Base-by-base conservation (phyloP, 495 filamentous ascomycete genomes). In the Haplographium delicatum region DNA sequence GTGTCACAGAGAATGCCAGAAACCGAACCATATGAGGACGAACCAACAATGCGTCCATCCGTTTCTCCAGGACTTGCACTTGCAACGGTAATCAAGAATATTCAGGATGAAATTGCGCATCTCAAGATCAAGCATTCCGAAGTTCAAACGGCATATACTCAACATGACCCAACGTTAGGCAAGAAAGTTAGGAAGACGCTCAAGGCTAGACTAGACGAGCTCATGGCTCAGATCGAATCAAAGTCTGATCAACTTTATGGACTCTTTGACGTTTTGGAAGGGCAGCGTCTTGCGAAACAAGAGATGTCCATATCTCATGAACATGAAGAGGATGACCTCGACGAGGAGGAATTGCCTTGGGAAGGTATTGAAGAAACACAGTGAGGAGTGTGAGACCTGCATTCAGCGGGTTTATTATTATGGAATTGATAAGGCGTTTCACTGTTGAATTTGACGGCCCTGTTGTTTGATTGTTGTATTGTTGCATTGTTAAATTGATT, bases 211-310 rank as follows among this genome's bases (percentile, higher is more conserved):
- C 84, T 94, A 31, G 77, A 83, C 56, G 71, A 72, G 48, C 53
- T 91, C 22, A 62, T 84, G 28, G 71, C 71, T 42, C 75, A 79
- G 45, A 81, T 91, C 34, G 87, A 93, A 61, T 71, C 74, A 51
- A 91, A 91, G 65, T 79, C 82, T n/a, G 86, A 90, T 50, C 87
- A 94, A 62, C 83, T 96, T 34, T 96, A 96, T 62, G 76, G 80
- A 6, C 72, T 96, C 5, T 89, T 94, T 52, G 91, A 97, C 60
- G 89, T 95, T 6, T 75, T 95, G 7, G 91, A 95, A 62, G 89
- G 85, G 7, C 83, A 86, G 61, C 87, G 85, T 69, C 64, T 72
- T 44, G 71, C 74, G 18, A 82, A 80, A 1, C 75, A 79, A 50
- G 69, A 82, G 44, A 83, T 91, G 72, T 81, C 70, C 0, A 70